These are phyloP conservation scores for Penicillium coffeae DNA, from an alignment of 495 filamentous ascomycete genomes.

Conservation along the genomic window DNA sequence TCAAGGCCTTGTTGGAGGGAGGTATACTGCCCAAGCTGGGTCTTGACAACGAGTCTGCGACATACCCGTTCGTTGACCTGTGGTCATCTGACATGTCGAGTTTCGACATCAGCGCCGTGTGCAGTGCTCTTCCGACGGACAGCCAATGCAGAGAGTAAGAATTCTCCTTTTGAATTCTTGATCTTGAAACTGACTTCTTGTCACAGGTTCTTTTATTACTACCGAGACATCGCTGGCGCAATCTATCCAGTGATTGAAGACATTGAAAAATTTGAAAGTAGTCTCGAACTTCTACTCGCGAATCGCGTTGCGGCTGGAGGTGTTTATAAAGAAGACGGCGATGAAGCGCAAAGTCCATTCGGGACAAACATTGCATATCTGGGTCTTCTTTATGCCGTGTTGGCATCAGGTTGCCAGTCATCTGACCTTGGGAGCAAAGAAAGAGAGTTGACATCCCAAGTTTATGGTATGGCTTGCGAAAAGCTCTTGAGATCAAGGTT, in stretches of 20 bases:
- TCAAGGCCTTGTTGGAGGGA: slow-evolving; percentile 63
- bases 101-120: slow-evolving; percentile 64
- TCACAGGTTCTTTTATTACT: slow-evolving; percentile 65
- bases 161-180: background rate
- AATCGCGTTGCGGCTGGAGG: slow-evolving; percentile 53
- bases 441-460: slow-evolving; percentile 54
- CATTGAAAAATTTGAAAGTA: slow-evolving; percentile 64
- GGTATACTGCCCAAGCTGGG: slow-evolving; percentile 78
- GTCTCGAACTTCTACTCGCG: slow-evolving; percentile 63
- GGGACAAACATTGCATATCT: slow-evolving; percentile 62
- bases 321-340: slow-evolving; percentile 33
- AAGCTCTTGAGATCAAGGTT: background rate
- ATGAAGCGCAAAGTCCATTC: slow-evolving; percentile 43
- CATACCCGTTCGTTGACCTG: slow-evolving; percentile 70
- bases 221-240: slow-evolving; percentile 76
- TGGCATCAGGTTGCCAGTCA: slow-evolving; percentile 80
- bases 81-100: slow-evolving; percentile 66
- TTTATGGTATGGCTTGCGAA: slow-evolving; percentile 42
- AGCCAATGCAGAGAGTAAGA: slow-evolving; percentile 62
- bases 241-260: slow-evolving; percentile 80
- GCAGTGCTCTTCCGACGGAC: slow-evolving; percentile 64
- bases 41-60: slow-evolving; percentile 79
- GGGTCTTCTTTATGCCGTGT: slow-evolving; percentile 71
- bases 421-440: slow-evolving; percentile 62
- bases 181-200: background rate